Base-by-base conservation (phyloP, 331 rosid species). In the Ulmus americana region DNA sequence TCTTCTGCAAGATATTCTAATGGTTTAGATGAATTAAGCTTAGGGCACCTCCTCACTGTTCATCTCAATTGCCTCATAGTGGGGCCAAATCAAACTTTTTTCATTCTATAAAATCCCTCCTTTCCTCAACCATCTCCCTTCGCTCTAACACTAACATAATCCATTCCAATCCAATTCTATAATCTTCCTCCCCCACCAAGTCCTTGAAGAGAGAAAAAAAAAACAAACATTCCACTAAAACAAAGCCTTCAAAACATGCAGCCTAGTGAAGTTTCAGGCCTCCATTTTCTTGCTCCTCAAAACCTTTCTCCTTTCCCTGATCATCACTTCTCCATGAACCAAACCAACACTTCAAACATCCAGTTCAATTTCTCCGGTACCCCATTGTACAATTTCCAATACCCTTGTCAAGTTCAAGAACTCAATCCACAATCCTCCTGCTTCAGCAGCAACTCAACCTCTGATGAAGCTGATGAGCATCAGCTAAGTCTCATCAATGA, bases 381-480 rank as follows among this genome's bases (percentile, higher is more conserved):
- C 65, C 89, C 86, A 39, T 35, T 83, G 39, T 65, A 65, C 46
- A 76, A 73, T 61, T 67, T 73, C 80, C 89, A 81, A 41, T 71
- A 67, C 69, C 60, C 83, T 22, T 48, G 74, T 45, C 84, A 84
- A 70, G 35, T 50, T 67, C 83, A 70, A 28, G 90, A 85, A 16
- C 46, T 88, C 6, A 81, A 70, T 60, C 81, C 80, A 35, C 92
- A 81, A 41, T 77, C 84, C 1, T 73, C 82, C 18, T 72, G 86
- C 39, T 78, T 90, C 71, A 87, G 84, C 73, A 85, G 84, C 67
- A 84, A 88, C 59, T 87, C 97, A 28, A 90, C 96, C 49, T 90
- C 95, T 40, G 95, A 90, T 41, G 97, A 90, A 69, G 95, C 96
- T 2, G 97, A 94, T 9, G 97, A 87, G 48, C 95, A 84, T 7